Base-by-base conservation (phyloP, 1,284 basidiomycete species). In the Trametes versicolor region DNA sequence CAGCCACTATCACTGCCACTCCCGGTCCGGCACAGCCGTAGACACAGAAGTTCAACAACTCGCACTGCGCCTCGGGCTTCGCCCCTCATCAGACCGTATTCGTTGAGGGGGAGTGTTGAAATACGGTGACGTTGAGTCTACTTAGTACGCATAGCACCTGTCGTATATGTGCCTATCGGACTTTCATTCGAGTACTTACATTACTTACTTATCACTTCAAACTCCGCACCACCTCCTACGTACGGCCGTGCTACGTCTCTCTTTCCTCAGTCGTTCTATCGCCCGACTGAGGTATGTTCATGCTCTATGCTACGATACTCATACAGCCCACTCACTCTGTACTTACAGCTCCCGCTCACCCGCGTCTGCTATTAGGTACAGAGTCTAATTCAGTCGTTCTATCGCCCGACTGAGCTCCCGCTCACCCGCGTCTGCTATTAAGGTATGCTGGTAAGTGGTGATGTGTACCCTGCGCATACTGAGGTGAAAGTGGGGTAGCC, bases 101-200 rank as follows among this genome's bases (percentile, higher is more conserved):
- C 59, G 51, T 55, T 61, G 59, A 61, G 59, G 59, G 59, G 59
- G 59, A 61, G 59, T 61, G 52, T 61, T 61, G 48, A 49, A 41
- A 43, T 32, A 29, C n/a, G 43, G 43, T 25, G 2, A 21, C 19
- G 43, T 21, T 21, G n/a, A 25, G 7, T 8, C n/a, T 47, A 21
- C n/a, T 3, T 17, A 6, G 29, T 29, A 21, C 4, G 4, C 13
- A 39, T 37, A 5, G 36, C n/a, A 52, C n/a, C n/a, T n/a, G n/a
- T n/a, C n/a, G n/a, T 13, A 19, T 41, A 43, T 23, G n/a, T 54
- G 4, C n/a, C 15, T 15, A 54, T 54, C 52, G 52, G 52, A 54
- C 52, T 3, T 54, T 39, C 21, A 54, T 15, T 54, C 13, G n/a
- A 1, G 12, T 54, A 39, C 52, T 55, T 55, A 55, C 53, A 27